Evolutionary conservation across 2,329 filamentous ascomycete genomes (phyloP).

Genomic region (Aspergillus sp.): DNA sequence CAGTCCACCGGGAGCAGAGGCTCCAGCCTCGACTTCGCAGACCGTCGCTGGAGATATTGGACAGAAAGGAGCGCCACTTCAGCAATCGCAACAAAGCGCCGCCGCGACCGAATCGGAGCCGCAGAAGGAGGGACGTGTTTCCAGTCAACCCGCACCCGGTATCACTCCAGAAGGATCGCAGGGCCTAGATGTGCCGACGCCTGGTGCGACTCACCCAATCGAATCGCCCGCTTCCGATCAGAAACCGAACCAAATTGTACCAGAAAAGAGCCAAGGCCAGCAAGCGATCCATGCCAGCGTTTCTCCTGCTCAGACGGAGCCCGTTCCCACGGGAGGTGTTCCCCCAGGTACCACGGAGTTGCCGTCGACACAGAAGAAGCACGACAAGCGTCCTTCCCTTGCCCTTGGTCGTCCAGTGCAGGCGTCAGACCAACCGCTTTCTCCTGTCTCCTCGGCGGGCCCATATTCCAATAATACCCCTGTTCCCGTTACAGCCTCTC

Average conservation of each 20-base stretch:
- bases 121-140: constrained; percentile 6
- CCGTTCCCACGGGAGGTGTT: constrained; percentile 12
- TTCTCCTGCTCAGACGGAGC: constrained; percentile 20
- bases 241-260: constrained; percentile 14
- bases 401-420: constrained; percentile 22
- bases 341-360: constrained; percentile 18
- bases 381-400: constrained; percentile 28
- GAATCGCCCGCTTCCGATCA: constrained; percentile 51
- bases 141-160: constrained; percentile 9
- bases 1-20: constrained; percentile 18
- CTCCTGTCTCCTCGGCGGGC: constrained; percentile 64
- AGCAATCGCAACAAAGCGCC: constrained; percentile 8
- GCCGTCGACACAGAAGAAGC: constrained; percentile 23
- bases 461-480: constrained; percentile 73
- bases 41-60: constrained; percentile 8
- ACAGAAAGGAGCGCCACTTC: constrained; percentile 3
- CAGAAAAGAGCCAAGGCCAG: constrained; percentile 25
- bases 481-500: constrained; percentile 64
- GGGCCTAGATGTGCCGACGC: constrained; percentile 9
- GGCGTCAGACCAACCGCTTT: constrained; percentile 39
- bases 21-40: constrained; percentile 6
- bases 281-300: constrained; percentile 19
- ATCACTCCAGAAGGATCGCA: constrained; percentile 13
- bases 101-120: constrained; percentile 11
- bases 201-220: constrained; percentile 42